Percentiles rank a stretch among this genome's conserved stretches.
phyloP scores from a whole-genome alignment of 257 asterid species.

The Gynochthodes officinalis region DNA sequence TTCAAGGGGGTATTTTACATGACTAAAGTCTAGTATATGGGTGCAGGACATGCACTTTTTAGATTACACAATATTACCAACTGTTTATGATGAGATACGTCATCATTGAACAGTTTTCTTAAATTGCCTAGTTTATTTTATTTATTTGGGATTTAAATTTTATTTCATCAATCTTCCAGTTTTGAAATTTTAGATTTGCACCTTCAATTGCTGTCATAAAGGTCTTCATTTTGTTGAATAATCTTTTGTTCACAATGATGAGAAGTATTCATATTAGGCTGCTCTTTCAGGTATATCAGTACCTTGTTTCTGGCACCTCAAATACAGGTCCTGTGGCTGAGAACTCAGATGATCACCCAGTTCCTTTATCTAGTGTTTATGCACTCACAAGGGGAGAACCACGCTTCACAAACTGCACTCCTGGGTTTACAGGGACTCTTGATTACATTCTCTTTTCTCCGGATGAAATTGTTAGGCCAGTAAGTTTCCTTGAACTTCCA shows the following conservation, averaged over 20 bases:
- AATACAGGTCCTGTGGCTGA: conserved; percentile 28
- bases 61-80: background rate
- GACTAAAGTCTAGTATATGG: background rate
- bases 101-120: background rate
- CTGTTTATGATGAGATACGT: background rate
- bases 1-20: background rate
- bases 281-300: conserved; percentile 68
- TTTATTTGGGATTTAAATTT: background rate
- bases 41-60: background rate
- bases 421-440: conserved; percentile 82
- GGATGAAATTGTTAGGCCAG: conserved; percentile 46
- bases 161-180: background rate
- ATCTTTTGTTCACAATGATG: background rate
- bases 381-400: conserved; percentile 81
- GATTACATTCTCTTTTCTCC: conserved; percentile 81
- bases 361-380: conserved; percentile 67
- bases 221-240: background rate
- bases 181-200: background rate
- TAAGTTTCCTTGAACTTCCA: conserved; percentile 76
- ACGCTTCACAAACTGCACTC: conserved; percentile 83
- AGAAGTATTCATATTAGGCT: background rate
- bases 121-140: background rate
- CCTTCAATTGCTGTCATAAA: background rate
- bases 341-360: conserved; percentile 43
- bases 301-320: conserved; percentile 53